Evolutionary conservation across 2,329 filamentous ascomycete species (phyloP).

Genomic region (Phialophora chinensis): DNA sequence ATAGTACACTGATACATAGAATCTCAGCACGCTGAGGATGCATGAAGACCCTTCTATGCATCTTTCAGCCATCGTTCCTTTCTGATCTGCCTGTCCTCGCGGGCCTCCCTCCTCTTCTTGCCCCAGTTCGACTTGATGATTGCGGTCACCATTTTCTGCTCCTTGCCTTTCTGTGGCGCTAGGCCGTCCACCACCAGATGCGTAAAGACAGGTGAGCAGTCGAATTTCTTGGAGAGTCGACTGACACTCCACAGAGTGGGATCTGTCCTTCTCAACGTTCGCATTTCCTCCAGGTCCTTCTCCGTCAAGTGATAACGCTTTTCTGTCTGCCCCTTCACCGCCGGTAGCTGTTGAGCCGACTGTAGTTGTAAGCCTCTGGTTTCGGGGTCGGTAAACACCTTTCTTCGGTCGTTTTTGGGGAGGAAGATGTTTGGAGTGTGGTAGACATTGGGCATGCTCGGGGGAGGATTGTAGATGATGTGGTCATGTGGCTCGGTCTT

Average conservation of each 20-base stretch:
- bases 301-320: conserved; percentile 67
- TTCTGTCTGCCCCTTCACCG: conserved; percentile 58
- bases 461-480: conserved; percentile 71
- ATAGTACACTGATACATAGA: conserved; percentile 7
- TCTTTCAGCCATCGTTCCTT: conserved; percentile 67
- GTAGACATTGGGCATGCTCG: conserved; percentile 66
- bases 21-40: conserved; percentile 6
- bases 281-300: conserved; percentile 65
- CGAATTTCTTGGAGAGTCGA: conserved; percentile 66
- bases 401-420: conserved; percentile 58
- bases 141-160: conserved; percentile 57
- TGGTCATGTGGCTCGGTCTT: conserved; percentile 53
- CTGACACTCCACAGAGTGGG: conserved; percentile 65
- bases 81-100: conserved; percentile 65
- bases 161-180: conserved; percentile 55
- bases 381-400: conserved; percentile 37
- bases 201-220: conserved; percentile 67
- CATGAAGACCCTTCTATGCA: conserved; percentile 47
- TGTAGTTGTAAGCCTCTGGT: conserved; percentile 40
- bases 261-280: conserved; percentile 59
- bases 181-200: conserved; percentile 62
- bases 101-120: conserved; percentile 62
- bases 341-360: conserved; percentile 42
- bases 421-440: conserved; percentile 71
- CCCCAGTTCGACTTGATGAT: conserved; percentile 67